Base-by-base conservation (phyloP, 1,284 basidiomycete genomes). In the Tilletia walkeri region DNA sequence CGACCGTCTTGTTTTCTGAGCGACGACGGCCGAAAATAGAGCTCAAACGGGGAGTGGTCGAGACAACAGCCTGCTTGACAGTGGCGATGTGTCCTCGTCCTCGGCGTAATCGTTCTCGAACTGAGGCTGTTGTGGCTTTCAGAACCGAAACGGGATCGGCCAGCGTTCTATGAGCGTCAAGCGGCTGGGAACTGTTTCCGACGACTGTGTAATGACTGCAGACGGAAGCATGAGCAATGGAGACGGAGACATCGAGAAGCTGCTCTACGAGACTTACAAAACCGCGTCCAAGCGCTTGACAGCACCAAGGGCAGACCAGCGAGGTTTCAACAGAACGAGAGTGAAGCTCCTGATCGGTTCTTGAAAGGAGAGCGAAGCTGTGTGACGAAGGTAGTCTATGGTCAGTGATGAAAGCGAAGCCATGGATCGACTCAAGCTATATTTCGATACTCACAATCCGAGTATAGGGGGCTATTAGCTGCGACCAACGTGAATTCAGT, bases 321-420 rank as follows among this genome's bases (percentile, higher is more conserved):
- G 41, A 45, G 41, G 16, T 53, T 18, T 18, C 7, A 53, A 53
- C 7, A 53, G 49, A 5, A 53, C 49, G 49, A 53, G 49, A 4
- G 49, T 53, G 20, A 53, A 53, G 49, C 20, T 53, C 49, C 20
- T 16, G 49, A 53, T 53, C 49, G 49, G 49, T 24, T 53, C 49
- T 24, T 18, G 49, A 53, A 16, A 4, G 20, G 18, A 53, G 18
- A 18, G 6, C 20, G 49, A 53, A 24, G 49, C 49, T 53, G 49
- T 45, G 5, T 45, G 41, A 12, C 5, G 49, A 18, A 18, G 5
- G 6, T 5, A 18, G 4, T 53, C 20, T n/a, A n/a, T n/a, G n/a
- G n/a, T 16, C 49, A 53, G 14, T 6, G 20, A 18, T 16, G n/a
- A n/a, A n/a, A n/a, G n/a, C n/a, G n/a, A n/a, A n/a, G n/a, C n/a